Percentiles rank a stretch among this genome's conserved stretches.
Conservation (phyloP, 352 stramenopile species). For the Globisporangium recalcitrans region DNA sequence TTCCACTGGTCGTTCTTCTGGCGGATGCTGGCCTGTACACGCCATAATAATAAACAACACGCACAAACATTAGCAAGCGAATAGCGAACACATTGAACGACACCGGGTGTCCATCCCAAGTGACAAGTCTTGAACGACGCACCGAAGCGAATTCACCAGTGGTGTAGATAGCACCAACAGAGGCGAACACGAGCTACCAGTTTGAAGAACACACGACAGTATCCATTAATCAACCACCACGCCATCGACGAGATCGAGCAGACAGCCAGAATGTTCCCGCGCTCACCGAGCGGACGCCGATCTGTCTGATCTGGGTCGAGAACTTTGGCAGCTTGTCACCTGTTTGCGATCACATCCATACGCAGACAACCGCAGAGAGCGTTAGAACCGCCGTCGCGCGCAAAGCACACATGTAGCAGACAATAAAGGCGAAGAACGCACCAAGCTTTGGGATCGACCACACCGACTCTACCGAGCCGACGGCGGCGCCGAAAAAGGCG, state of each 20-base stretch:
- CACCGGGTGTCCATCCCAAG: background rate
- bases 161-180: conserved; percentile 58
- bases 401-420: background rate
- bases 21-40: conserved; percentile 40
- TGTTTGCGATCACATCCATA: conserved; percentile 17
- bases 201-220: background rate
- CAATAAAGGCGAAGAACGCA: conserved; percentile 19
- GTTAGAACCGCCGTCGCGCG: background rate
- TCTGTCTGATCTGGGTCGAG: conserved; percentile 67
- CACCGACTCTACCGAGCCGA: conserved; percentile 78
- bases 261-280: background rate
- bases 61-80: background rate
- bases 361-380: background rate
- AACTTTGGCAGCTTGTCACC: conserved; percentile 81
- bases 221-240: background rate
- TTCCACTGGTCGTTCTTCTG: conserved; percentile 73
- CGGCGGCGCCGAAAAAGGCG: conserved; percentile 69
- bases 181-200: conserved; percentile 63
- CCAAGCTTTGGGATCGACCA: conserved; percentile 86
- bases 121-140: background rate
- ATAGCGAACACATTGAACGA: background rate
- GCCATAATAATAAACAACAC: background rate
- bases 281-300: conserved; percentile 68
- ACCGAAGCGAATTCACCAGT: conserved; percentile 59
- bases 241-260: background rate